Conservation (phyloP, 257 asterid genomes). For the Solanum pinnatisectum region DNA sequence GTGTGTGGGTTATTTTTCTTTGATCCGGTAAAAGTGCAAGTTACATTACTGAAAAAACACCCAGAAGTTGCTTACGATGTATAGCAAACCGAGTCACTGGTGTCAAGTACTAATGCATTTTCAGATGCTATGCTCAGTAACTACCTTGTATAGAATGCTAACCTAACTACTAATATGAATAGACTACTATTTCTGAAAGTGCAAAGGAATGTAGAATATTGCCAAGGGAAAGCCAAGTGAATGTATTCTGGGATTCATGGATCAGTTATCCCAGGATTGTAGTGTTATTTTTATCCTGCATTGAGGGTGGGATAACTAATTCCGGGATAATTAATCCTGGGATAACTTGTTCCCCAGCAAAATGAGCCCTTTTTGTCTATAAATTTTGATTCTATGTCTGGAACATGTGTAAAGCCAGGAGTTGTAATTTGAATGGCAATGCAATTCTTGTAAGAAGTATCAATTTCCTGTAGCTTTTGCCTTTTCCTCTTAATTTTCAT, state of each 20-base stretch:
- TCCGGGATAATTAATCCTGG: not conserved
- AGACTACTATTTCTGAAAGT: not conserved
- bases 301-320: not conserved
- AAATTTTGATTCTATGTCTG: not conserved
- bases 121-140: not conserved
- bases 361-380: not conserved
- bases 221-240: not conserved
- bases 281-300: not conserved
- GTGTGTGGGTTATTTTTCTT: not conserved
- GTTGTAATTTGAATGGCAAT: not conserved
- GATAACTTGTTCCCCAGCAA: not conserved
- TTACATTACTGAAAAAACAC: not conserved
- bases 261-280: not conserved
- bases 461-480: not conserved
- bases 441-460: not conserved
- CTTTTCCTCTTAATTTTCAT: not conserved
- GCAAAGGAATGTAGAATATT: not conserved
- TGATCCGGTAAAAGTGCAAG: not conserved
- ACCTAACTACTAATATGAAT: not conserved
- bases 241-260: not conserved
- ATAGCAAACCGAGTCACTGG: not conserved
- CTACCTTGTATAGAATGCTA: not conserved
- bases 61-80: not conserved
- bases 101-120: not conserved
- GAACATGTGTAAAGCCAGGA: not conserved